Evolutionary conservation across 1,139 yeast genomes (phyloP), one percentile per base, ranked within the genome.

Genomic region (Candida dubliniensis): DNA sequence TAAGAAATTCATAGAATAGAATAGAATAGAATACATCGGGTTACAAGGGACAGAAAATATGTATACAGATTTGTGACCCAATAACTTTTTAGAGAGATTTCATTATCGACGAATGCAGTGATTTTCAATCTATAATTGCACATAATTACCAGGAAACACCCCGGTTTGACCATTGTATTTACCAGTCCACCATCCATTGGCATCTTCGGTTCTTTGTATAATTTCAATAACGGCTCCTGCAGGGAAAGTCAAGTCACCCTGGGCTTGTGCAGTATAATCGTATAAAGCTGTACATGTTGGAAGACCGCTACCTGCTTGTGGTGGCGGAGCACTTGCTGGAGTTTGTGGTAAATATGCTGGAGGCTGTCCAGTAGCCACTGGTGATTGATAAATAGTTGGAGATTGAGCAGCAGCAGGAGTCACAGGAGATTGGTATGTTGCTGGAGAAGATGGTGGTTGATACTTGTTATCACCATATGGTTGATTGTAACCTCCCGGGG

Each of bases 101-200:
- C 23, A 18, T 18, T 18, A n/a, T 12, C 18, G 10, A 15, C 8
- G 34, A 31, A 8, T 14, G 14, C 18, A 13, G 23, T 18, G 5
- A 18, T 4, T 18, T 18, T 18, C 23, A 18, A 18, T 25, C 30
- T 44, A 34, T 29, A 87, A 65, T 61, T 87, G 91, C 31, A 93
- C 98, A 59, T 93, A 93, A 63, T 91, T 93, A 12, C 97, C 98
- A 4, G 99, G 99, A 73, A 93, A 93, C 7, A 84, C 87, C 44
- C 99, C 99, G 45, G 84, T 82, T 49, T 76, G 84, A 9, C 97
- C 97, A 57, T 90, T 88, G 54, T 79, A 71, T 44, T 76, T 71
- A n/a, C 99, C 99, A 1, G 96, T 88, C 99, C 99, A 93, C 99
- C 99, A 93, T 3, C 96, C 98, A 57, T 89, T 89, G 44, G 83